Percentiles rank a stretch among this genome's conserved stretches.
These are phyloP conservation scores for Arachnopeziza araneosa DNA, from an alignment of 2,329 filamentous ascomycete genomes.

Conservation along the genomic window DNA sequence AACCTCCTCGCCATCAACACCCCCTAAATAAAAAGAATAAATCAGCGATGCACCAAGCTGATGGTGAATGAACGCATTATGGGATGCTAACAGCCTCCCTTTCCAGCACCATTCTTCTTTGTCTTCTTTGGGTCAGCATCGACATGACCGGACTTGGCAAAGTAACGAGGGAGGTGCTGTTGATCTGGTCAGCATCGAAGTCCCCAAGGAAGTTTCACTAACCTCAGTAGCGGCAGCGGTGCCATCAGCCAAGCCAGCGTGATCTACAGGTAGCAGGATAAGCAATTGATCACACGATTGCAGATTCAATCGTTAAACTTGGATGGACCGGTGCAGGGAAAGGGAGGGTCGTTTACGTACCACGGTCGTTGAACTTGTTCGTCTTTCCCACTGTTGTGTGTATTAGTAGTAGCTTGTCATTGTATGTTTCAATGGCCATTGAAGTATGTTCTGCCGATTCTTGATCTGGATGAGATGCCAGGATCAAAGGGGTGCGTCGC, in stretches of 20 bases:
- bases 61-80: neutral
- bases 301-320: neutral
- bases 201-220: conserved; percentile 1
- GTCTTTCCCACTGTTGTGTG: conserved; percentile 80
- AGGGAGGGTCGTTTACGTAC: conserved; percentile 7
- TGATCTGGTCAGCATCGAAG: conserved; percentile 9
- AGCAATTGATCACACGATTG: neutral
- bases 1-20: conserved; percentile 74
- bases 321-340: neutral
- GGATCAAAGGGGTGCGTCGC: conserved; percentile 9
- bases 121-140: conserved; percentile 85
- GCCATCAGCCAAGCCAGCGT: conserved; percentile 72
- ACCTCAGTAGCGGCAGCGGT: conserved; percentile 38
- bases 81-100: conserved; percentile 74
- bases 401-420: conserved; percentile 14
- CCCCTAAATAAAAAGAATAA: conserved; percentile 49
- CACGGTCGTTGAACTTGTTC: conserved; percentile 88
- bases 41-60: neutral
- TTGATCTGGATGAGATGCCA: conserved; percentile 1
- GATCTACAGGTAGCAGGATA: conserved; percentile 43
- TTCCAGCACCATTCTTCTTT: conserved; percentile 93
- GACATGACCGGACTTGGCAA: conserved; percentile 77
- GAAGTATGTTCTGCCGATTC: conserved; percentile 3
- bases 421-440: conserved; percentile 4
- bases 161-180: conserved; percentile 83